Conservation (phyloP, 805 yeast genomes). For the Teunomyces pallodes region DNA sequence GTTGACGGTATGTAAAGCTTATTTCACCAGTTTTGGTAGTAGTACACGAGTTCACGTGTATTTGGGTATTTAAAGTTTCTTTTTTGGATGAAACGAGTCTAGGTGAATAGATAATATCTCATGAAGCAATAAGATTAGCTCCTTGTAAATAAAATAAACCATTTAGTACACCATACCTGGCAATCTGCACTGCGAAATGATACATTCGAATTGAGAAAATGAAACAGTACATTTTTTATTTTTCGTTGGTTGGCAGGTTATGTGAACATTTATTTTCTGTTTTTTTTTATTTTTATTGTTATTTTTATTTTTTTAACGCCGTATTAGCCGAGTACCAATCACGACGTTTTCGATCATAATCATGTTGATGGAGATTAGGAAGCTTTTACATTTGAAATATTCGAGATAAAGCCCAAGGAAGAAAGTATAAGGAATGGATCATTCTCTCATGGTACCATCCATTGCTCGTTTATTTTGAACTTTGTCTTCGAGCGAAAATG, state of each 20-base stretch:
- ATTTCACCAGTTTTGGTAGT: not conserved
- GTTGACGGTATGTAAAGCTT: conserved; percentile 1
- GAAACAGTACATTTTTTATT: not conserved
- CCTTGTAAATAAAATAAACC: not conserved
- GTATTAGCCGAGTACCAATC: conserved; percentile 1
- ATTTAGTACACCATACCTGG: conserved; percentile 1
- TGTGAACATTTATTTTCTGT: not conserved
- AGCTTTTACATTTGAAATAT: not conserved
- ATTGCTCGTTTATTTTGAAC: not conserved
- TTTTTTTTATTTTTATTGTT: not conserved
- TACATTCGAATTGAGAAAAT: not conserved
- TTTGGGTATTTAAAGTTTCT: not conserved
- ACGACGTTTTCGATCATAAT: not conserved
- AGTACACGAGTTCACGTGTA: not conserved
- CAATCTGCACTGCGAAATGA: not conserved
- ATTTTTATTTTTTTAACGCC: conserved; percentile 1
- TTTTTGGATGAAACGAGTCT: not conserved
- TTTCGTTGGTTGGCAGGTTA: conserved; percentile 1
- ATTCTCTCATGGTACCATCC: not conserved
- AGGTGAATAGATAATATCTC: conserved; percentile 1
- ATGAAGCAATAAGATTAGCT: not conserved
- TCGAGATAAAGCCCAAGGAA: not conserved
- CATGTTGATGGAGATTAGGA: not conserved
- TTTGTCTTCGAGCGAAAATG: not conserved
- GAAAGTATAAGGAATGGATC: not conserved